Conservation (phyloP, 371 early-diverging fungal genomes). For the Blastocladiella emersonii region DNA sequence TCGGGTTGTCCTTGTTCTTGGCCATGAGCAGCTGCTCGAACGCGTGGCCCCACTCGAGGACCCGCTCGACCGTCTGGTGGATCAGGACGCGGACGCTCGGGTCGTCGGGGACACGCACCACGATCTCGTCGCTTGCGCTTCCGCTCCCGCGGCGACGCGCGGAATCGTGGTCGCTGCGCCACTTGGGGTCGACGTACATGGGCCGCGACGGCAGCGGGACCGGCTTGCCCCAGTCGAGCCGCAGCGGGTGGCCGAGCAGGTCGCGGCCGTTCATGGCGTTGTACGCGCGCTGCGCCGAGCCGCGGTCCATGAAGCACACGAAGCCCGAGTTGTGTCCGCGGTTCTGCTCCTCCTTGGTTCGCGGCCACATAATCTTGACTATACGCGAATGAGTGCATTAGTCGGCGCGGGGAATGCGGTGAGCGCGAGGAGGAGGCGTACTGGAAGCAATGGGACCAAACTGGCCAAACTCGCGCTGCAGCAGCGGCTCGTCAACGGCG, state of each 20-base stretch:
- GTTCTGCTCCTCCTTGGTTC: conserved; percentile 65
- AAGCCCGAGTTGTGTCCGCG: conserved; percentile 66
- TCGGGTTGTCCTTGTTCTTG: conserved; percentile 43
- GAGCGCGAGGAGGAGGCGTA: not conserved
- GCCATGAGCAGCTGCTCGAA: conserved; percentile 66
- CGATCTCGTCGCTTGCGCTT: conserved; percentile 13
- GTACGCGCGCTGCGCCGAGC: conserved; percentile 57
- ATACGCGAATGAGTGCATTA: not conserved
- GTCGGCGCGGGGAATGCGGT: not conserved
- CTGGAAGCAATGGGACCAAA: conserved; percentile 75
- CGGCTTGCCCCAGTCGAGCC: conserved; percentile 82
- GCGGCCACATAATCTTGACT: conserved; percentile 93
- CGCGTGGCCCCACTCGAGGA: conserved; percentile 49
- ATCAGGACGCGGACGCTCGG: conserved; percentile 42
- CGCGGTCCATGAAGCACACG: conserved; percentile 77
- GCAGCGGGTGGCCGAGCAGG: conserved; percentile 44
- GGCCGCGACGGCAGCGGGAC: conserved; percentile 66
- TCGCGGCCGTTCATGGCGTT: conserved; percentile 54
- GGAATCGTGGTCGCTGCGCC: not conserved
- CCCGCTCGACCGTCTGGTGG: conserved; percentile 76
- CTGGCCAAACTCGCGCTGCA: conserved; percentile 61
- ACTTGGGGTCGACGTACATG: conserved; percentile 33
- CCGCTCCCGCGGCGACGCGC: not conserved
- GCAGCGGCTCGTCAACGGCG: conserved; percentile 44
- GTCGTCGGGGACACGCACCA: conserved; percentile 50